phyloP scores from a whole-genome alignment of 257 asterid species.

The Nemophila menziesii region DNA sequence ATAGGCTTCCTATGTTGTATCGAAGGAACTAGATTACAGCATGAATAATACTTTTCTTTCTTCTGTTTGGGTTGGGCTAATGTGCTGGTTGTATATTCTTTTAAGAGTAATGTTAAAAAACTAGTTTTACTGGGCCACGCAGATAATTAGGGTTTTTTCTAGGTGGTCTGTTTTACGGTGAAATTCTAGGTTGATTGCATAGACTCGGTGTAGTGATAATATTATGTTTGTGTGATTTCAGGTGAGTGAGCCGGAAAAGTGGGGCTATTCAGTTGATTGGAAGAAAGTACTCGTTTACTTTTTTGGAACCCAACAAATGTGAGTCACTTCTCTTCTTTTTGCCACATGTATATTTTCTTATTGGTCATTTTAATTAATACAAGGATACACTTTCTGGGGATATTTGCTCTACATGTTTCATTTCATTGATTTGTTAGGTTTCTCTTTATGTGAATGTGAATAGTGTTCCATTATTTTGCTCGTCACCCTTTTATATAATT shows the following conservation, averaged over 20 bases:
- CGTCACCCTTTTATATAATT: no score
- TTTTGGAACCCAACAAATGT: conserved; percentile 85
- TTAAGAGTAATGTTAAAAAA: no score
- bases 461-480: no score
- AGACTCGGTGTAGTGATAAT: conserved; percentile 1
- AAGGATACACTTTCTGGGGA: not conserved
- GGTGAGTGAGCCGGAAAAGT: conserved; percentile 84
- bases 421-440: no score
- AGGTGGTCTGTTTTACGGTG: no score
- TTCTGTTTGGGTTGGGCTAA: no score
- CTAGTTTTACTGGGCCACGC: no score
- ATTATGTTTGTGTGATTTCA: conserved; percentile 25
- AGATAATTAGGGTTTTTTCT: no score
- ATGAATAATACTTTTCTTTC: no score
- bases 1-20: not conserved
- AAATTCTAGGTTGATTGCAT: not conserved
- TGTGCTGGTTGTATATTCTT: no score
- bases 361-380: no score
- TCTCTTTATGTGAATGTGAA: no score
- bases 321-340: conserved; percentile 22
- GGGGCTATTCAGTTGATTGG: conserved; percentile 66
- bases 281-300: conserved; percentile 77
- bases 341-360: conserved; percentile 1
- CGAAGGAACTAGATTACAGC: not conserved
- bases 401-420: not conserved